Percentiles rank a stretch among this genome's conserved stretches.
Evolutionary conservation across 768 basidiomycete genomes (phyloP).

Genomic region (Leucocoprinus sp.): DNA sequence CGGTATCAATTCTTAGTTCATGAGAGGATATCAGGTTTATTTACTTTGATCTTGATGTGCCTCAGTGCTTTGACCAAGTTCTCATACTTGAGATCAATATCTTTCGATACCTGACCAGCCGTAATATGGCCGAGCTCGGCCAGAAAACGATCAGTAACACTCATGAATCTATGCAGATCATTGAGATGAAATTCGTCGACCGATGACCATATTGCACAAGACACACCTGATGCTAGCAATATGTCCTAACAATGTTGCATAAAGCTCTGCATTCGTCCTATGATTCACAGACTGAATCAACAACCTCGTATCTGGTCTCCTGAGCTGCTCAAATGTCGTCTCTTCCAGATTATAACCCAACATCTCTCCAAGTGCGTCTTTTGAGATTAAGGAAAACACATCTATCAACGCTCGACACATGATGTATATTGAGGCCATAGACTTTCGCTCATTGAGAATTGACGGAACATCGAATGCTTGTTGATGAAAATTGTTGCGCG

Average conservation of each 20-base stretch:
- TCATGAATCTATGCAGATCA: constrained; percentile 65
- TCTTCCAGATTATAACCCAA: constrained; percentile 80
- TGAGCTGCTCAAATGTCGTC: constrained; percentile 81
- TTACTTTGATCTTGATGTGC: constrained; percentile 76
- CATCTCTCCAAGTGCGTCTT: constrained; percentile 70
- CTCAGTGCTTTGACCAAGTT: constrained; percentile 75
- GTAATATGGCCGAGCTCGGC: constrained; percentile 69
- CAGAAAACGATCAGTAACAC: constrained; percentile 88
- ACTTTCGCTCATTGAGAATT: constrained; percentile 61
- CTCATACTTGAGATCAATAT: constrained; percentile 76
- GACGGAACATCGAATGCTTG: constrained; percentile 40
- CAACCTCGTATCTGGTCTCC: constrained; percentile 60
- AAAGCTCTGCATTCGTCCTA: constrained; percentile 72
- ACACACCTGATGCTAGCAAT: constrained; percentile 73
- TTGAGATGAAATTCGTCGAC: not conserved
- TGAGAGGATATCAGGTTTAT: not conserved
- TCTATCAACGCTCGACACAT: constrained; percentile 82
- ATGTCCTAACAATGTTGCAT: constrained; percentile 77
- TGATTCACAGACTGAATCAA: constrained; percentile 66
- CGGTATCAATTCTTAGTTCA: constrained; percentile 1
- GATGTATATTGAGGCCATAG: constrained; percentile 81
- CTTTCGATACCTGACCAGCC: constrained; percentile 70
- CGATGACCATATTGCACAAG: not conserved
- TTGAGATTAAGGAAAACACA: constrained; percentile 62
- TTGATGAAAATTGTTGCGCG: constrained; percentile 16